These are phyloP conservation scores for Letharia columbiana DNA, from an alignment of 495 filamentous ascomycete genomes.

Conservation along the genomic window DNA sequence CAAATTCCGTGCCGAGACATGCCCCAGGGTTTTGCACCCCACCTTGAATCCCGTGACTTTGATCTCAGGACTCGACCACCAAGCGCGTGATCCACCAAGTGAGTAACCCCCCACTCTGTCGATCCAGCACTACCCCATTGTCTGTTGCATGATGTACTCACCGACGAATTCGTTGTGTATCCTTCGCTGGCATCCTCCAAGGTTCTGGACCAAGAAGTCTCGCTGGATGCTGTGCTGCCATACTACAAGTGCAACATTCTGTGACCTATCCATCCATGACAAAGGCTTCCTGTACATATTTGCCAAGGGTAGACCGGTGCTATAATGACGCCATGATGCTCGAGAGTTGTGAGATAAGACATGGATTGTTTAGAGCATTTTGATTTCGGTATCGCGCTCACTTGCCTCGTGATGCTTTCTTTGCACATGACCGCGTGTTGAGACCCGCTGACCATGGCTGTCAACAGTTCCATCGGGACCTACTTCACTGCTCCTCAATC, in stretches of 20 bases:
- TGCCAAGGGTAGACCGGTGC: neutral
- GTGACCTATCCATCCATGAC: neutral
- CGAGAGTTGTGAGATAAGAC: slow-evolving; percentile 7
- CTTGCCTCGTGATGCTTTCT: slow-evolving; percentile 18
- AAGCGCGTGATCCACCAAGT: slow-evolving; percentile 18
- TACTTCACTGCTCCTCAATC: neutral
- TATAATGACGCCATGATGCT: neutral
- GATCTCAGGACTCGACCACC: slow-evolving; percentile 11
- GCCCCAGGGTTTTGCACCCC: slow-evolving; percentile 5
- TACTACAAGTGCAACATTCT: neutral
- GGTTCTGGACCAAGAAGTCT: neutral
- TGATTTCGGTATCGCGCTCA: slow-evolving; percentile 8
- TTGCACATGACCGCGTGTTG: slow-evolving; percentile 19
- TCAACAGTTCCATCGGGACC: slow-evolving; percentile 1
- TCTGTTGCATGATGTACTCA: neutral
- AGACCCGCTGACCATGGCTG: slow-evolving; percentile 8
- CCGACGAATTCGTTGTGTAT: neutral
- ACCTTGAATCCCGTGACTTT: slow-evolving; percentile 16
- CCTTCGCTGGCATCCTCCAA: neutral
- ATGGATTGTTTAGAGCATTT: slow-evolving; percentile 9
- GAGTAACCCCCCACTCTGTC: neutral
- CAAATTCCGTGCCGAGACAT: neutral
- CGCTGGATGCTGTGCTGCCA: neutral
- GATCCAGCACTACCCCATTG: neutral
- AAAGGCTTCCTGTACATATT: neutral